Evolutionary conservation across 129 eudicot genomes (phyloP), one percentile per base, ranked within the genome.

Genomic region (Centrapalus pauciflorus): DNA sequence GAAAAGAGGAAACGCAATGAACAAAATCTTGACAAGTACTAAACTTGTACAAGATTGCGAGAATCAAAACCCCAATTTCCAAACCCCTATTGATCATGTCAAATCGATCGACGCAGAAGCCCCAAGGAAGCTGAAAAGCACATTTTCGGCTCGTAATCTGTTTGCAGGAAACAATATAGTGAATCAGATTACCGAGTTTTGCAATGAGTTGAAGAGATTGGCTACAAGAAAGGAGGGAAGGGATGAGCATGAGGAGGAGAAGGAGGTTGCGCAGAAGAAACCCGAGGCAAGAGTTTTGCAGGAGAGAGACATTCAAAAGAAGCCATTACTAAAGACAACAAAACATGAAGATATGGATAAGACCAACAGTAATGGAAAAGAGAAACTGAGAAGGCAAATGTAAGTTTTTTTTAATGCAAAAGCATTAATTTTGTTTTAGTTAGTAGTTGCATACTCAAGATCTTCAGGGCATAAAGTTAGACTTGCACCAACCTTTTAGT

Each of bases 201-300:
- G 91, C 79, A 82, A 71, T 28, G 96, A 84, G 48, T 67, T 88
- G 79, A 88, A 88, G 81, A 82, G 74, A 33, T 37, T 88, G 85
- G 91, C 91, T 0, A 58, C 57, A 21, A 76, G 82, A 58, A 68
- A 65, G 3, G 74, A 70, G 65, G 82, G 76, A 30, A 57, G 70
- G 51, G 87, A 77, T 77, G 71, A 64, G 25, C 33, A 21, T 7
- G 1, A 52, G 9, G 16, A 11, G 29, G 83, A 69, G 50, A 41
- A 57, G 17, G 54, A 66, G 45, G 27, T 5, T 27, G 40, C 12
- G 34, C 37, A 59, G 34, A 72, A 38, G 76, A 67, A 10, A 43
- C 45, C 46, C 2, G 28, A 43, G 27, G 38, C 37, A 17, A 60
- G 66, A 37, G 66, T 50, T 59, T 49, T 78, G 69, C 62, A 57